A percentile compares a stretch with the other conserved stretches of the same genome.
Conservation (phyloP, 2,329 filamentous ascomycete genomes). For the Ascochyta clinopodiicola region DNA sequence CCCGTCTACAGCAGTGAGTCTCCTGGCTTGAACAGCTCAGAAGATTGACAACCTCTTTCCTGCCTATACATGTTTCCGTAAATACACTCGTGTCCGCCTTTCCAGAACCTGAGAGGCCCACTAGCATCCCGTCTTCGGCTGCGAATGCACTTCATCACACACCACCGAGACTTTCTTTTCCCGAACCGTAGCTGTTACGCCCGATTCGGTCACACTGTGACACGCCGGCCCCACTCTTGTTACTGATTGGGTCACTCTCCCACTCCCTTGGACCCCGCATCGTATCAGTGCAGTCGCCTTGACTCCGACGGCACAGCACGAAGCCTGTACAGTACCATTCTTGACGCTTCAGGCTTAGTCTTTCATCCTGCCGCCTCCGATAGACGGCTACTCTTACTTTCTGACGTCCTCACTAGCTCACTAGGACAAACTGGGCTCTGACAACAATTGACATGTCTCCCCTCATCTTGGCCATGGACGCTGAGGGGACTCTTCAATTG, state of each 20-base stretch:
- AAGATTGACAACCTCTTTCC: too few relatives aligned
- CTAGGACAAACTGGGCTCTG: background rate
- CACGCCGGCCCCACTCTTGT: slow-evolving; percentile 15
- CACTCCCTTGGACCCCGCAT: slow-evolving; percentile 9
- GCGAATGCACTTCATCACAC: slow-evolving; percentile 40
- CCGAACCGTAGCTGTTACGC: slow-evolving; percentile 21
- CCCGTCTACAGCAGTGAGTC: too few relatives aligned
- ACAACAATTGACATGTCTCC: background rate
- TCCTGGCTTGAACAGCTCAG: too few relatives aligned
- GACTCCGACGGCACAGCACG: slow-evolving; percentile 22
- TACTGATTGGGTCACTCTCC: slow-evolving; percentile 30
- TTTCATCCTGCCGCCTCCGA: background rate
- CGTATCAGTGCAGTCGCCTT: slow-evolving; percentile 15
- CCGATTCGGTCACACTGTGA: slow-evolving; percentile 22
- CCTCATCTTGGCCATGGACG: background rate
- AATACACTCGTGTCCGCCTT: too few relatives aligned
- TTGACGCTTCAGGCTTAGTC: background rate
- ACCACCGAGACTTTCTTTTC: slow-evolving; percentile 32
- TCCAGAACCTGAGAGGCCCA: background rate
- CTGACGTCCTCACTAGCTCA: background rate
- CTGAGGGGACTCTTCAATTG: background rate
- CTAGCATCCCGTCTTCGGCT: background rate
- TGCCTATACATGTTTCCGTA: too few relatives aligned
- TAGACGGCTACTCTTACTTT: background rate
- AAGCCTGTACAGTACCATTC: slow-evolving; percentile 10